Percentiles rank a stretch among this genome's conserved stretches.
phyloP scores from a whole-genome alignment of 805 yeast genomes.

The Pichia pseudocactophila region DNA sequence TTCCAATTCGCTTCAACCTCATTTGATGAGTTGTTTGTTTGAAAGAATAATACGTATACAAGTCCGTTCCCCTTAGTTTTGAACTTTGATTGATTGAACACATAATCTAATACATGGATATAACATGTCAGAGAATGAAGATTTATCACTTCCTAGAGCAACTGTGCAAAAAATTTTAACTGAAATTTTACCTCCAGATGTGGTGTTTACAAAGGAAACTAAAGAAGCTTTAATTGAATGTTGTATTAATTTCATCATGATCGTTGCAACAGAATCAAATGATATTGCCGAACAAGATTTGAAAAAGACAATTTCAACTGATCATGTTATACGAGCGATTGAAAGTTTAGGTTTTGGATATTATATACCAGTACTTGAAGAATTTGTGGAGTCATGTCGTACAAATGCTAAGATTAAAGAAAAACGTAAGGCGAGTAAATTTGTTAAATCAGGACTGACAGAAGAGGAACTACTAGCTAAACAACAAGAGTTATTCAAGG shows the following conservation, averaged over 20 bases:
- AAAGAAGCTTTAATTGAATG: conserved; percentile 93
- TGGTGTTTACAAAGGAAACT: conserved; percentile 85
- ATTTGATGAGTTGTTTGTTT: no score
- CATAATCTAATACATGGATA: neutral
- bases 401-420: conserved; percentile 84
- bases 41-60: no score
- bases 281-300: conserved; percentile 95
- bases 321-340: conserved; percentile 86
- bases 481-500: conserved; percentile 84
- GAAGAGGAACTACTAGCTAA: conserved; percentile 89
- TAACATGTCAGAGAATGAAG: conserved; percentile 21
- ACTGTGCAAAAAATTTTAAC: conserved; percentile 92
- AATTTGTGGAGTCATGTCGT: conserved; percentile 77
- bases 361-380: conserved; percentile 73
- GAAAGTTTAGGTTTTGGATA: conserved; percentile 80
- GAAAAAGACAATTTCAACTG: conserved; percentile 93
- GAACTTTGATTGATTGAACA: no score
- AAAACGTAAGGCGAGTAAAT: conserved; percentile 73
- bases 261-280: conserved; percentile 83
- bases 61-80: no score
- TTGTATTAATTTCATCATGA: conserved; percentile 93
- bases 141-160: conserved; percentile 43
- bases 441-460: conserved; percentile 82
- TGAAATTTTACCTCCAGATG: conserved; percentile 83
- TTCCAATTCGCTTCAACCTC: no score